Evolutionary conservation across 768 basidiomycete species (phyloP), one percentile per base, ranked within the genome.

Genomic region (Rhodotorula diobovata): DNA sequence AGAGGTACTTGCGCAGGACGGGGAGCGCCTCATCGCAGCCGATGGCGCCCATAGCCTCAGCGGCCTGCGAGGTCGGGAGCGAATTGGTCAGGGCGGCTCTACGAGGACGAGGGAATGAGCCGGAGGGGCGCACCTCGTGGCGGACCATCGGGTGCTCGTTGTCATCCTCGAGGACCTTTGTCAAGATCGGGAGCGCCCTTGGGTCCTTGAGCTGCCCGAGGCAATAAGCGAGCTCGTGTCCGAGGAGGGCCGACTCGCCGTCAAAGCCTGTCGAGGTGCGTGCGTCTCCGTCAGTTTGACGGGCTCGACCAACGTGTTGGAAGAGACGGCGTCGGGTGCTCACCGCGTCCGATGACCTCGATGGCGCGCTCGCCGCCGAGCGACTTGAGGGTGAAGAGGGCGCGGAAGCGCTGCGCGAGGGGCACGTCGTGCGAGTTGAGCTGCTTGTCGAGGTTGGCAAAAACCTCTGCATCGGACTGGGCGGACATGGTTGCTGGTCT

Each of bases 1-100:
- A 79, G 43, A 90, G 81, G 81, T 88, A 93, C 80, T 88, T 84
- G 66, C 83, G 81, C 48, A 99, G 84, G 66, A 93, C 79, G 7
- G 87, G 85, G 20, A 94, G 77, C 25, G 91, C 90, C 0, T 81
- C 75, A 4, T 83, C 77, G 32, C 86, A 83, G 15, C 90, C 92
- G 48, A 98, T 91, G 1, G 96, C 96, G 51, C 94, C 96, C 84
- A 99, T 89, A 16, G 96, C 96, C 82, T 99, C 96, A n/a, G 96
- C 96, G 61, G 95, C 93, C 90, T 94, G 73, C 58, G 41, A 10
- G 37, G 58, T 45, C 15, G 1, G n/a, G 21, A 4, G 32, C 8
- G 15, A 25, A 12, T 32, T 35, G 8, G 34, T 34, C 16, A 4
- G 1, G 6, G n/a, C 12, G 39, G 12, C n/a, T n/a, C n/a, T n/a